Evolutionary conservation across 2,329 filamentous ascomycete species (phyloP).

Genomic region (Penicillium sclerotiorum): DNA sequence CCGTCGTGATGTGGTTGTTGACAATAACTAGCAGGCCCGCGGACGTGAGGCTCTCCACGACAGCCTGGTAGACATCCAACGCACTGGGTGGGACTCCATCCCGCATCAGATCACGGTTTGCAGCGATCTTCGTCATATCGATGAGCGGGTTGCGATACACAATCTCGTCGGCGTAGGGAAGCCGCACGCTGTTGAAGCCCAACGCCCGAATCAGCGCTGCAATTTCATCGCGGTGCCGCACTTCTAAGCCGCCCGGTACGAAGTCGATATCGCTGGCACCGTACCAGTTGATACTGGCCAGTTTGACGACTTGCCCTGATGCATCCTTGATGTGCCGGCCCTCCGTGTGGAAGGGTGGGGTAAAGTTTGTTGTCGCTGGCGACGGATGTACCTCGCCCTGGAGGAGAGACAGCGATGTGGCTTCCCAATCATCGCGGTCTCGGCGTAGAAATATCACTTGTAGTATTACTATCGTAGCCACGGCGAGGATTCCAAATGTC

Average conservation of each 20-base stretch:
- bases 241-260: conserved; percentile 65
- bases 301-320: conserved; percentile 60
- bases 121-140: conserved; percentile 53
- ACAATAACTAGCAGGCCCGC: conserved; percentile 66
- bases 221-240: conserved; percentile 64
- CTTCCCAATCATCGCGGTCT: neutral
- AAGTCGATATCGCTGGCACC: conserved; percentile 69
- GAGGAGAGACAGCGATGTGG: neutral
- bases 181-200: conserved; percentile 70
- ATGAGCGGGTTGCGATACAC: conserved; percentile 63
- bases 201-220: conserved; percentile 61
- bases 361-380: conserved; percentile 38
- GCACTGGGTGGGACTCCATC: conserved; percentile 39
- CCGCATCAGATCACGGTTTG: conserved; percentile 61
- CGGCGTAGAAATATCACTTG: neutral
- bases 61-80: conserved; percentile 64
- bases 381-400: neutral
- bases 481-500: neutral
- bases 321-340: conserved; percentile 65
- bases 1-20: conserved; percentile 71
- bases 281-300: conserved; percentile 71
- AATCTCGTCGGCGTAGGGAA: conserved; percentile 71
- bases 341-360: conserved; percentile 60
- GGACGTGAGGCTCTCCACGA: conserved; percentile 61
- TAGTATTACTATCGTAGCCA: neutral